A percentile compares a stretch with the other conserved stretches of the same genome.
These are phyloP conservation scores for Yamadazyma oceani DNA, from an alignment of 1,139 yeast genomes.

Conservation along the genomic window DNA sequence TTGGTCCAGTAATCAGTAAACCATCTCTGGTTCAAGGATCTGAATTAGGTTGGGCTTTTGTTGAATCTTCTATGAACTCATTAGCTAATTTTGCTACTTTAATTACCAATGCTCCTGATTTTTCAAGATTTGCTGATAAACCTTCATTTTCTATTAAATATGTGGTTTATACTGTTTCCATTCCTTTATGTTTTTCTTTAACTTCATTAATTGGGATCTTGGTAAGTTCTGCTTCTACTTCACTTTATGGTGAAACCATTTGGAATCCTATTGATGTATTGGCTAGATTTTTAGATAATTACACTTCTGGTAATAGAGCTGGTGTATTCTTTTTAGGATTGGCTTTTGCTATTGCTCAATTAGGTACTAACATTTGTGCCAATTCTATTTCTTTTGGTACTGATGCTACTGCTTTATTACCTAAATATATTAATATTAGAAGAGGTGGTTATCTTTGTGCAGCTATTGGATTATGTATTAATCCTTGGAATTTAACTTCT, in stretches of 20 bases:
- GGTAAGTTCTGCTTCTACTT: conserved; percentile 78
- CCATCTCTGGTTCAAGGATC: conserved; percentile 52
- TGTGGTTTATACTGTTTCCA: conserved; percentile 52
- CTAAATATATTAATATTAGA: conserved; percentile 75
- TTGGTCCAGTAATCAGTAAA: conserved; percentile 65
- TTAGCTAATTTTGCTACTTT: conserved; percentile 86
- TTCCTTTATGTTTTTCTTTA: conserved; percentile 75
- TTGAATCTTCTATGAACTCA: conserved; percentile 75
- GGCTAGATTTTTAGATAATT: conserved; percentile 59
- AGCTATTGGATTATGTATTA: conserved; percentile 67
- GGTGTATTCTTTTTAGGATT: conserved; percentile 81
- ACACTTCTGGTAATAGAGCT: conserved; percentile 62
- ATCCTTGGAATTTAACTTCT: conserved; percentile 86
- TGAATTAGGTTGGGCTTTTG: conserved; percentile 78
- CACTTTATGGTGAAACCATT: conserved; percentile 65
- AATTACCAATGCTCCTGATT: conserved; percentile 87
- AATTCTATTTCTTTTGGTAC: conserved; percentile 90
- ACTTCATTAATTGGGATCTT: conserved; percentile 86
- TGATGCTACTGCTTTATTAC: conserved; percentile 81
- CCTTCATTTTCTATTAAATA: conserved; percentile 45
- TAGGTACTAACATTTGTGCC: conserved; percentile 91
- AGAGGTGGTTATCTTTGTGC: conserved; percentile 86
- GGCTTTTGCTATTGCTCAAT: conserved; percentile 80
- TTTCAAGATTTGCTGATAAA: conserved; percentile 71
- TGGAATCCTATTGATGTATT: conserved; percentile 90